These are phyloP conservation scores for Zasmidium cellare DNA, from an alignment of 2,329 filamentous ascomycete species.

Conservation along the genomic window DNA sequence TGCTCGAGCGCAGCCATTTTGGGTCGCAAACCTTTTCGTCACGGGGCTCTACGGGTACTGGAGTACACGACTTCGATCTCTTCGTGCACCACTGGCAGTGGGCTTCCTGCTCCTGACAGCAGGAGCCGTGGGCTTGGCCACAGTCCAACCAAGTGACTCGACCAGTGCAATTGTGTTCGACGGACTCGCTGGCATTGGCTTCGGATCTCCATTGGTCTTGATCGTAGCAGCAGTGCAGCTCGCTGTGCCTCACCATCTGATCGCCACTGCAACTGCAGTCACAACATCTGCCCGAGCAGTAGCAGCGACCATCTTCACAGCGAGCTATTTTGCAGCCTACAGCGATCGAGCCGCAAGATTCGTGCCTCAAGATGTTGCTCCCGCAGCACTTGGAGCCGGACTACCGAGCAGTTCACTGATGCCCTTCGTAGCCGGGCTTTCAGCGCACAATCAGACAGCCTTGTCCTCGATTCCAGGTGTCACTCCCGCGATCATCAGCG, in stretches of 20 bases:
- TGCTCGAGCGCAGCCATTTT: slow-evolving; percentile 14
- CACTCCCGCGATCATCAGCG: slow-evolving; percentile 33
- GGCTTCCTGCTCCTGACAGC: slow-evolving; percentile 20
- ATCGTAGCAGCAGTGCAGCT: slow-evolving; percentile 23
- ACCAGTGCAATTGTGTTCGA: slow-evolving; percentile 16
- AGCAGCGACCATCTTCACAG: slow-evolving; percentile 40
- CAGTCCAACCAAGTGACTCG: slow-evolving; percentile 18
- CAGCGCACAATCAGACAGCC: slow-evolving; percentile 22
- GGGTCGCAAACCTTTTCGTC: slow-evolving; percentile 11
- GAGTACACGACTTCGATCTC: slow-evolving; percentile 13
- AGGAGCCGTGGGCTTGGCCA: slow-evolving; percentile 15
- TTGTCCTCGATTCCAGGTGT: slow-evolving; percentile 35
- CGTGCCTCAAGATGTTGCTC: slow-evolving; percentile 38
- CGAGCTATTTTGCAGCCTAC: slow-evolving; percentile 44
- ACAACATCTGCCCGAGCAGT: slow-evolving; percentile 14
- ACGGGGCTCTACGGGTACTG: slow-evolving; percentile 12
- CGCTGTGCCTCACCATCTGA: slow-evolving; percentile 19
- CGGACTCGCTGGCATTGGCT: slow-evolving; percentile 19
- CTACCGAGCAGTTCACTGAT: slow-evolving; percentile 35
- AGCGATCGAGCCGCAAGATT: slow-evolving; percentile 39
- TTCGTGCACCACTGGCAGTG: slow-evolving; percentile 14
- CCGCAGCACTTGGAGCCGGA: slow-evolving; percentile 40
- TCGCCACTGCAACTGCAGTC: slow-evolving; percentile 21
- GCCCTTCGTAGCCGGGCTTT: slow-evolving; percentile 37
- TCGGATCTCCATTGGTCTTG: slow-evolving; percentile 22